Percentiles rank a stretch among this genome's conserved stretches.
These are phyloP conservation scores for Coemansia sp. DNA, from an alignment of 192 early-diverging fungal genomes.

Conservation along the genomic window DNA sequence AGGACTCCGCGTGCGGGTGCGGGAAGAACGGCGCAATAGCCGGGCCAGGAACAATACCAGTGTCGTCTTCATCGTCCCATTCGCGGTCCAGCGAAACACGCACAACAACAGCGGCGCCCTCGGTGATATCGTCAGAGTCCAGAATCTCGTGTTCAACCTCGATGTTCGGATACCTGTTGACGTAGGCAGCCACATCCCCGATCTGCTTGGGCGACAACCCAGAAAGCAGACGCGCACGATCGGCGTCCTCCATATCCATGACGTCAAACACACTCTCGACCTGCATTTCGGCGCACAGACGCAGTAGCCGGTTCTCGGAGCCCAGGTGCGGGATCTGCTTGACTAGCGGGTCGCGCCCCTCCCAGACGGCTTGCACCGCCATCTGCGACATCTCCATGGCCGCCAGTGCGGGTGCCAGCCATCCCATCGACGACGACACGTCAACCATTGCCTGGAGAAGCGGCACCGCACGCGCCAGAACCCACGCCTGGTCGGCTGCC, in stretches of 20 bases:
- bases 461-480: conserved; percentile 68
- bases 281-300: conserved; percentile 13
- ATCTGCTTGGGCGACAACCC: conserved; percentile 59
- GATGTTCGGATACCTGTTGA: conserved; percentile 92
- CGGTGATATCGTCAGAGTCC: conserved; percentile 61
- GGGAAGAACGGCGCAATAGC: conserved; percentile 96
- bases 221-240: conserved; percentile 64
- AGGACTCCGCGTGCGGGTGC: conserved; percentile 83
- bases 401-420: conserved; percentile 84
- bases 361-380: conserved; percentile 96
- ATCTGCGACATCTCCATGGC: conserved; percentile 98
- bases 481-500: conserved; percentile 82
- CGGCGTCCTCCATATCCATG: conserved; percentile 90
- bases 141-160: conserved; percentile 76
- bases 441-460: conserved; percentile 93
- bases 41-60: conserved; percentile 63
- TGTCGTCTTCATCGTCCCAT: conserved; percentile 65
- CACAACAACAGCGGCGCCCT: conserved; percentile 68
- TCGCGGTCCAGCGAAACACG: conserved; percentile 81
- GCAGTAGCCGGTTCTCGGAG: neutral
- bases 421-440: conserved; percentile 89
- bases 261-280: conserved; percentile 91
- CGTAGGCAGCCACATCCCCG: conserved; percentile 78
- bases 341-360: conserved; percentile 81
- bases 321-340: conserved; percentile 91